These are phyloP conservation scores for Moesziomyces sp. DNA, from an alignment of 1,284 basidiomycete species.

Conservation along the genomic window DNA sequence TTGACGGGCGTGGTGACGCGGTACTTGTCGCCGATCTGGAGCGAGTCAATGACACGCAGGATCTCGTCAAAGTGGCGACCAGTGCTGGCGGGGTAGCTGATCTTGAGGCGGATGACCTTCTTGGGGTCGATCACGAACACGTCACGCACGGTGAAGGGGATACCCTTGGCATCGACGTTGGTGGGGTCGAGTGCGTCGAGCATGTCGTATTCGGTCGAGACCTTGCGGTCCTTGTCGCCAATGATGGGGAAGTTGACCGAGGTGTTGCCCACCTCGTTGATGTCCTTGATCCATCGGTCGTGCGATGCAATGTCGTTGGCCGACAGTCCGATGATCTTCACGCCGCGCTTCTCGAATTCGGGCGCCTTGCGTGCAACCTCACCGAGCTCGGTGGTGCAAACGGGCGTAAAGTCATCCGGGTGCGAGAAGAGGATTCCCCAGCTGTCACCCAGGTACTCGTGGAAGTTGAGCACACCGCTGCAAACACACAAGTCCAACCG, in stretches of 20 bases:
- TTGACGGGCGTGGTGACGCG: slow-evolving; percentile 78
- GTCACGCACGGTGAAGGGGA: slow-evolving; percentile 73
- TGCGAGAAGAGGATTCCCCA: slow-evolving; percentile 79
- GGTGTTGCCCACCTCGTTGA: slow-evolving; percentile 79
- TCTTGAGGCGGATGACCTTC: slow-evolving; percentile 75
- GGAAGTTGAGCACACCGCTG: slow-evolving; percentile 74
- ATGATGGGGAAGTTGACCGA: slow-evolving; percentile 93
- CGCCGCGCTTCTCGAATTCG: slow-evolving; percentile 86
- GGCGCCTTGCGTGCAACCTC: slow-evolving; percentile 87
- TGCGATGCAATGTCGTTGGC: slow-evolving; percentile 87
- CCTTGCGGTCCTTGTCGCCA: slow-evolving; percentile 85
- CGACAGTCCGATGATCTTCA: slow-evolving; percentile 81
- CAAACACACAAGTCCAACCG: background rate
- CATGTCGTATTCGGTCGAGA: slow-evolving; percentile 80
- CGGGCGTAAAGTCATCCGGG: slow-evolving; percentile 76
- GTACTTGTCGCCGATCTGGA: slow-evolving; percentile 84
- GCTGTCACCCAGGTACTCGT: slow-evolving; percentile 86
- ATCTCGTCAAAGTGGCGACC: slow-evolving; percentile 79
- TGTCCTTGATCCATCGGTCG: slow-evolving; percentile 87
- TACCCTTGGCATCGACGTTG: slow-evolving; percentile 90
- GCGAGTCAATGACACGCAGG: slow-evolving; percentile 82
- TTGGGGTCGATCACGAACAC: slow-evolving; percentile 67
- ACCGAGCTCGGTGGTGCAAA: slow-evolving; percentile 87
- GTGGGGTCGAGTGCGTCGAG: slow-evolving; percentile 92
- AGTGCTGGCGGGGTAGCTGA: slow-evolving; percentile 77